Conservation (phyloP, 2,329 filamentous ascomycete genomes). For the Metarhizium guizhouense region DNA sequence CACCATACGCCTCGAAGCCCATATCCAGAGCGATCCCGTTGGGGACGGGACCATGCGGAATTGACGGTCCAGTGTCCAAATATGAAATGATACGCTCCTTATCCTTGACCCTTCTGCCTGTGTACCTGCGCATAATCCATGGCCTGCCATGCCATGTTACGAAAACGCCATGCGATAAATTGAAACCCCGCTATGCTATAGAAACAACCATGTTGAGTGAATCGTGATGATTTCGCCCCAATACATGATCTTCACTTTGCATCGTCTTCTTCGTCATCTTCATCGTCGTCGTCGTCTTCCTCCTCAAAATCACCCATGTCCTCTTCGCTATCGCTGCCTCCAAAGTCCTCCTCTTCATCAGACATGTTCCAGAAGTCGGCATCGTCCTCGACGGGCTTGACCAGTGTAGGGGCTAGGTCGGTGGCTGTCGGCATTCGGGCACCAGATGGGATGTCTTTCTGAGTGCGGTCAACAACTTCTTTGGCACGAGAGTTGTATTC, state of each 20-base stretch:
- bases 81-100: background rate
- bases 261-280: constrained; percentile 18
- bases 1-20: background rate
- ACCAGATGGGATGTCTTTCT: constrained; percentile 68
- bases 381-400: constrained; percentile 55
- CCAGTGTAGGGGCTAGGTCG: constrained; percentile 50
- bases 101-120: background rate
- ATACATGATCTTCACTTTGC: background rate
- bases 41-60: background rate
- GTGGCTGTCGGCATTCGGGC: constrained; percentile 75
- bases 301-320: constrained; percentile 53
- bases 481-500: constrained; percentile 63
- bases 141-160: background rate
- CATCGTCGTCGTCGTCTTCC: constrained; percentile 48
- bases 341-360: constrained; percentile 70
- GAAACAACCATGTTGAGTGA: background rate
- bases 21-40: background rate
- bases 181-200: constrained; percentile 6
- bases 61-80: background rate
- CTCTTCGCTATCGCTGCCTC: constrained; percentile 61
- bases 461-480: constrained; percentile 63
- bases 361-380: constrained; percentile 76
- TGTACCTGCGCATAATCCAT: background rate
- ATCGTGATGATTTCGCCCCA: background rate
- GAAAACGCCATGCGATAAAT: constrained; percentile 2